Evolutionary conservation across 768 basidiomycete species (phyloP).

Genomic region (Pisolithus marmoratus): DNA sequence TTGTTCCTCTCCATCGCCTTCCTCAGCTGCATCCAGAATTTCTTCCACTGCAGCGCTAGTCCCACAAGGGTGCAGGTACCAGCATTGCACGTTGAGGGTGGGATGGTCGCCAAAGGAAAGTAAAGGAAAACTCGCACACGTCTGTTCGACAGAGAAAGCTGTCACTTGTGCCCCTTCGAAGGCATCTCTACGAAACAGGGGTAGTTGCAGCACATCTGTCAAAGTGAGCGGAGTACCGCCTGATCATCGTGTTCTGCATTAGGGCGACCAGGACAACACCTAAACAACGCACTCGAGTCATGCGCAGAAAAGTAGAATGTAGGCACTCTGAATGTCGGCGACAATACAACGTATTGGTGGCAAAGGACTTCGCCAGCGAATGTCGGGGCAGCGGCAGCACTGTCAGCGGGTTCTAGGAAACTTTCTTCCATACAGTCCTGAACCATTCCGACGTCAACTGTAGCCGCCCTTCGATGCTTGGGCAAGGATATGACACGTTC

Average conservation of each 20-base stretch:
- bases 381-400: conserved; percentile 33
- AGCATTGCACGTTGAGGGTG: conserved; percentile 62
- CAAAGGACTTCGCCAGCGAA: conserved; percentile 36
- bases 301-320: conserved; percentile 77
- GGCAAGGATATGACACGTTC: conserved; percentile 30
- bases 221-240: conserved; percentile 62
- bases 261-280: conserved; percentile 8
- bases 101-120: conserved; percentile 89
- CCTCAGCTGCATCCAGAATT: conserved; percentile 47
- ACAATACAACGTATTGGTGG: conserved; percentile 68
- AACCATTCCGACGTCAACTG: conserved; percentile 2
- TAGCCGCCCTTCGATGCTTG: conserved; percentile 7
- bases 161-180: conserved; percentile 42
- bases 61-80: conserved; percentile 89
- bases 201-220: conserved; percentile 46
- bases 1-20: conserved; percentile 10
- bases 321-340: conserved; percentile 76
- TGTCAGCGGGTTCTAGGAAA: conserved; percentile 25
- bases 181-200: conserved; percentile 51
- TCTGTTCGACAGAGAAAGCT: conserved; percentile 48
- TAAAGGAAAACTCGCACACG: conserved; percentile 58
- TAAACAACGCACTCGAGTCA: conserved; percentile 53
- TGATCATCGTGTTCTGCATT: conserved; percentile 25
- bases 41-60: conserved; percentile 62
- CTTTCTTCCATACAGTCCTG: conserved; percentile 5